These are phyloP conservation scores for Cladophialophora psammophila DNA, from an alignment of 2,329 filamentous ascomycete genomes.

Conservation along the genomic window DNA sequence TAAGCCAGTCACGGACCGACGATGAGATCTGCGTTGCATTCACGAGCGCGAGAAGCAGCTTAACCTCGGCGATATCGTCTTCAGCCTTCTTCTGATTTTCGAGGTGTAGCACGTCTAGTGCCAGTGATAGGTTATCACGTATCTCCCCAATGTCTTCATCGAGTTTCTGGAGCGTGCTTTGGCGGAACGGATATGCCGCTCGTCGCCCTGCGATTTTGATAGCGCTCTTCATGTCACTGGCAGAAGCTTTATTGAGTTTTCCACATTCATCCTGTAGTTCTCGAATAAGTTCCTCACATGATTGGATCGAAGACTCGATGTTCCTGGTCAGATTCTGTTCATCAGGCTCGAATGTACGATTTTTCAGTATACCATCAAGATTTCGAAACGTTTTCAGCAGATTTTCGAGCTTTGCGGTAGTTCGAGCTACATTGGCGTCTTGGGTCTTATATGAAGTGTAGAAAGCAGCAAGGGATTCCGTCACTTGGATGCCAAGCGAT, in stretches of 20 bases:
- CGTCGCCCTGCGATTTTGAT: slow-evolving; percentile 31
- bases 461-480: background rate
- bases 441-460: background rate
- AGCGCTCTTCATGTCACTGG: slow-evolving; percentile 5
- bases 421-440: background rate
- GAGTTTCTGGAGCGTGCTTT: slow-evolving; percentile 50
- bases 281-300: background rate
- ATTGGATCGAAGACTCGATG: background rate
- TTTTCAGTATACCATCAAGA: background rate
- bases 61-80: slow-evolving; percentile 43
- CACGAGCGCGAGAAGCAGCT: slow-evolving; percentile 40
- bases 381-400: background rate
- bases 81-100: slow-evolving; percentile 39
- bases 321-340: background rate
- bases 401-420: background rate
- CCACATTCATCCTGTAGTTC: background rate
- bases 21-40: slow-evolving; percentile 41
- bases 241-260: background rate
- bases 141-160: slow-evolving; percentile 48
- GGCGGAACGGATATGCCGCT: slow-evolving; percentile 45
- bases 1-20: slow-evolving; percentile 45
- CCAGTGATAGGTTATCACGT: slow-evolving; percentile 44
- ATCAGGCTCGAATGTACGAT: background rate
- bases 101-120: slow-evolving; percentile 46
- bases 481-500: background rate